These are phyloP conservation scores for Cytospora leucostoma DNA, from an alignment of 2,329 filamentous ascomycete genomes.

Conservation along the genomic window DNA sequence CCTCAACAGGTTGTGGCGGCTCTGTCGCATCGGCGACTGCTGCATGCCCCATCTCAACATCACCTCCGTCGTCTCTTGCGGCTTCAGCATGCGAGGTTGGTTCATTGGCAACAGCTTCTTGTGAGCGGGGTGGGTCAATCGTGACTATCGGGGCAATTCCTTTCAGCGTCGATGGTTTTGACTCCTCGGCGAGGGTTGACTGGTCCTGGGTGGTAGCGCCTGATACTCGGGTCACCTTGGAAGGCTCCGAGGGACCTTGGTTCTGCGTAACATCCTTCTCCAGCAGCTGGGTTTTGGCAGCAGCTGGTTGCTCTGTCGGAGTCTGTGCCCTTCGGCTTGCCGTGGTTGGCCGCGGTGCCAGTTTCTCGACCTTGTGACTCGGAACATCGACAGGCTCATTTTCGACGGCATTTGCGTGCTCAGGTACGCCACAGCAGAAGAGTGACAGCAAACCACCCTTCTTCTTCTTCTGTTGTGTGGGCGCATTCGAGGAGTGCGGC, in stretches of 20 bases:
- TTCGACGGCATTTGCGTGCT: conserved; percentile 57
- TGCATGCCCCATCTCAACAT: conserved; percentile 68
- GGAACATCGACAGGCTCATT: conserved; percentile 56
- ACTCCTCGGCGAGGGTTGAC: conserved; percentile 46
- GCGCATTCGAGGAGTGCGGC: conserved; percentile 53
- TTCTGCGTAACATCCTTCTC: conserved; percentile 52
- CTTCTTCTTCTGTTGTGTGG: conserved; percentile 55
- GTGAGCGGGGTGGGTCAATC: conserved; percentile 41
- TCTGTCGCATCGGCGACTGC: conserved; percentile 41
- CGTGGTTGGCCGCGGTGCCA: conserved; percentile 56
- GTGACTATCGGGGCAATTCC: conserved; percentile 43
- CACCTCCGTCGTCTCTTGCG: conserved; percentile 56
- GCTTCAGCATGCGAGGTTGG: conserved; percentile 25
- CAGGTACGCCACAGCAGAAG: conserved; percentile 67
- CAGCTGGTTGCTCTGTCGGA: conserved; percentile 51
- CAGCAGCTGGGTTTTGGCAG: conserved; percentile 44
- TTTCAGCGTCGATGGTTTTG: conserved; percentile 47
- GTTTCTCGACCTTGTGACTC: conserved; percentile 58
- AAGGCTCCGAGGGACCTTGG: conserved; percentile 39
- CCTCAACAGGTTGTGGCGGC: conserved; percentile 22
- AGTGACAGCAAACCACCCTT: conserved; percentile 59
- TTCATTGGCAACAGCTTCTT: conserved; percentile 22
- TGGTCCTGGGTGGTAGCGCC: conserved; percentile 51
- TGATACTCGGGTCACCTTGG: conserved; percentile 48
- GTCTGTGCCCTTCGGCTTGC: conserved; percentile 56